Evolutionary conservation across 495 filamentous ascomycete genomes (phyloP), one percentile per base, ranked within the genome.

Genomic region (Aspergillus conjunctus): DNA sequence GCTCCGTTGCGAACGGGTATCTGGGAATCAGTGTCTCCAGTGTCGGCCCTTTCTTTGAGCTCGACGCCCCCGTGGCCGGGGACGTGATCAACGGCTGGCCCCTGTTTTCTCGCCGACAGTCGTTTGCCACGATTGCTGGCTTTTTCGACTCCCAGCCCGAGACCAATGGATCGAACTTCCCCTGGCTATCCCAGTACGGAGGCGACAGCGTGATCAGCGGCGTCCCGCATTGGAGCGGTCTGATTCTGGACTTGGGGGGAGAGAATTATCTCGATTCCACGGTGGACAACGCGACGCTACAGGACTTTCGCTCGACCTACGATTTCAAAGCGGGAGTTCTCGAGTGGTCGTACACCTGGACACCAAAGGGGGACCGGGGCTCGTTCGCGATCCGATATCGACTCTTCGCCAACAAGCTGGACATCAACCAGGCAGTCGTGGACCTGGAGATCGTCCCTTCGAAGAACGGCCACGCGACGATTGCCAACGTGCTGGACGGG

Each of bases 41-140:
- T 33, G 76, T 78, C 7, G 88, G 88, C 1, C 88, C 88, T 0
- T 90, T 91, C 73, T 90, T 89, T 66, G 88, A 90, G 60, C 65
- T 82, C 12, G 87, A 90, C 69, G 72, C 72, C 5, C 76, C 75
- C 0, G 71, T 74, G 4, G 71, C 78, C 45, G 74, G 73, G 15
- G 79, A 82, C 55, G 81, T 81, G 26, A 86, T 87, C 68, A 88
- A 84, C 63, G 90, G 89, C 7, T 93, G 90, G 90, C 90, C 90
- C 7, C 70, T 92, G 15, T 90, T 85, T 72, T 77, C 85, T 48
- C 68, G 78, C 8, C 78, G 90, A 14, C 86, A 90, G 66, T 83
- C 86, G 1, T 91, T 93, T 68, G 85, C 87, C 4, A 91, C 88
- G 0, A 83, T 93, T 56, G 81, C 85, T 41, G 90, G 90, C 0